Percentiles rank a stretch among this genome's conserved stretches.
These are phyloP conservation scores for Euphorbia peplus DNA, from an alignment of 345 rosid species.

Conservation along the genomic window DNA sequence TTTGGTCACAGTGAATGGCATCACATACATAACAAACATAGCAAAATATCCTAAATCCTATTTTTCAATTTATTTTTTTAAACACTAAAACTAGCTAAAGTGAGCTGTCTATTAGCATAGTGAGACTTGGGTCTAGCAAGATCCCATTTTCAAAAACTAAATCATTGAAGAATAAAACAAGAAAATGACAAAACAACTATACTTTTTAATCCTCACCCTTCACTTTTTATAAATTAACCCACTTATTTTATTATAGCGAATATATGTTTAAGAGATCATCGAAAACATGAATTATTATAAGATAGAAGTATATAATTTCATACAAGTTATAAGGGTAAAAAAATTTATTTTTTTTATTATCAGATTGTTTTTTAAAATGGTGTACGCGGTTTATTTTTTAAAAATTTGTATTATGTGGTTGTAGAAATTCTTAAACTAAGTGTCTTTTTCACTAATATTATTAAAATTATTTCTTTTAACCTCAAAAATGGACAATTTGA, in stretches of 20 bases:
- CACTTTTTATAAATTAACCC: not conserved
- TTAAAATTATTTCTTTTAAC: no score
- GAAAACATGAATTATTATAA: conserved; percentile 23
- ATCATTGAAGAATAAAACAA: conserved; percentile 66
- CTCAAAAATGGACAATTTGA: no score
- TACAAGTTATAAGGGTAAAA: no score
- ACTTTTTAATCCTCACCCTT: conserved; percentile 15
- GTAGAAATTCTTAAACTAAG: no score
- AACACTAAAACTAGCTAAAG: conserved; percentile 18
- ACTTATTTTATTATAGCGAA: conserved; percentile 6
- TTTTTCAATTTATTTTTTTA: not conserved
- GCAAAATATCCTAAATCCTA: not conserved
- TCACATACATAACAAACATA: conserved; percentile 1
- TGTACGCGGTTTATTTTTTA: no score
- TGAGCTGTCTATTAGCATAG: conserved; percentile 79
- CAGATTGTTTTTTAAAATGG: no score
- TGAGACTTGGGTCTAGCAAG: conserved; percentile 33
- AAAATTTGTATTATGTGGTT: no score
- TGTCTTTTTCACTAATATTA: no score
- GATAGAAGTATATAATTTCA: not conserved
- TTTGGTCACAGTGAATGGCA: not conserved
- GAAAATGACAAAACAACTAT: conserved; percentile 57
- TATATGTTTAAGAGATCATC: conserved; percentile 22
- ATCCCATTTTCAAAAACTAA: conserved; percentile 45
- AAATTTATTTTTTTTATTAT: no score